Percentiles rank a stretch among this genome's conserved stretches.
phyloP scores from a whole-genome alignment of 495 filamentous ascomycete species.

The Penicillium maclennaniae region DNA sequence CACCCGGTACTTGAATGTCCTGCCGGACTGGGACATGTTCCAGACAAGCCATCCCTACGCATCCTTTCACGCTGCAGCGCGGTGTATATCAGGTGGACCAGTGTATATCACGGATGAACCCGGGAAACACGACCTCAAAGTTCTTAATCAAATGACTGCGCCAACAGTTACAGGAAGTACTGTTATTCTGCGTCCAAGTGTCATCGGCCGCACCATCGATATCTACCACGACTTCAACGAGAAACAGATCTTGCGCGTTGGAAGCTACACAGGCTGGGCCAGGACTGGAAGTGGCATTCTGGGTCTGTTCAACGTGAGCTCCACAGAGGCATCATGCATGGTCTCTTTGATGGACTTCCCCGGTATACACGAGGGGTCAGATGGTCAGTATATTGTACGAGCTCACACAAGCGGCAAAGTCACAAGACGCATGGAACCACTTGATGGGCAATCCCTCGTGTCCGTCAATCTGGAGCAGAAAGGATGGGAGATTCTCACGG shows the following conservation, averaged over 20 bases:
- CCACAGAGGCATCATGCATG: conserved; percentile 55
- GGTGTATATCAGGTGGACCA: conserved; percentile 86
- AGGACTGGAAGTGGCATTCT: conserved; percentile 69
- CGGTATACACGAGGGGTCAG: conserved; percentile 48
- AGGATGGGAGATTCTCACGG: conserved; percentile 80
- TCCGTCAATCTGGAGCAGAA: conserved; percentile 55
- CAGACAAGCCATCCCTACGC: conserved; percentile 78
- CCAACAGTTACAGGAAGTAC: conserved; percentile 63
- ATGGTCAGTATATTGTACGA: conserved; percentile 62
- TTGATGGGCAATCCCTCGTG: conserved; percentile 42
- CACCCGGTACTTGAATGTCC: conserved; percentile 65
- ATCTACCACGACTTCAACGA: conserved; percentile 73
- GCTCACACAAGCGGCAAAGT: conserved; percentile 66
- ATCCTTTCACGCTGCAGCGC: conserved; percentile 80
- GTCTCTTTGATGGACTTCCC: conserved; percentile 68
- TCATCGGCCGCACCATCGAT: conserved; percentile 64
- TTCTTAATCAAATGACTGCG: conserved; percentile 76
- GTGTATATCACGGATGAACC: conserved; percentile 91
- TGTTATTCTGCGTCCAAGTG: conserved; percentile 71
- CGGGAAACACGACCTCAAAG: conserved; percentile 66
- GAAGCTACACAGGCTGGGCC: conserved; percentile 63
- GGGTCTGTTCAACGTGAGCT: conserved; percentile 77
- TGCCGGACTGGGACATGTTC: conserved; percentile 99
- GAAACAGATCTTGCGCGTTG: conserved; percentile 68
- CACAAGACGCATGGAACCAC: conserved; percentile 43